Conservation (phyloP, 345 rosid genomes). For the Linum trigynum region DNA sequence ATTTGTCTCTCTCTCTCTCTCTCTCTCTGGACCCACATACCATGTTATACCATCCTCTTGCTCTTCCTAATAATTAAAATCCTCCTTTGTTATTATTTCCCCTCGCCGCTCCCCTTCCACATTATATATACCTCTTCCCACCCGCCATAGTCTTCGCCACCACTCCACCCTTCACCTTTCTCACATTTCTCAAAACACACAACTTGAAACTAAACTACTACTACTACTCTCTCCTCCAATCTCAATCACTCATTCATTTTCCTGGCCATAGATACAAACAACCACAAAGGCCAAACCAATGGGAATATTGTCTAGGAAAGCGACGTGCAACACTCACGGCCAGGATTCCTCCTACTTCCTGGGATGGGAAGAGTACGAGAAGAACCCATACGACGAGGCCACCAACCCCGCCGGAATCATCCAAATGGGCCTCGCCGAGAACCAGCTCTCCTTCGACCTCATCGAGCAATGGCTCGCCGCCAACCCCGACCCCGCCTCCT, state of each 20-base stretch:
- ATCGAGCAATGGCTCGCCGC: slow-evolving; percentile 61
- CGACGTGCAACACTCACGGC: slow-evolving; percentile 55
- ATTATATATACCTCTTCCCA: not conserved
- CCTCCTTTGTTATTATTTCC: not conserved
- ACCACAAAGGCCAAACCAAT: slow-evolving; percentile 18
- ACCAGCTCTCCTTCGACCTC: slow-evolving; percentile 67
- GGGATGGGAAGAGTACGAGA: slow-evolving; percentile 80
- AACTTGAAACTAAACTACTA: not conserved
- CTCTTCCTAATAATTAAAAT: not conserved
- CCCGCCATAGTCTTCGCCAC: slow-evolving; percentile 16
- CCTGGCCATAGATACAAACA: not conserved
- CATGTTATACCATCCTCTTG: not conserved
- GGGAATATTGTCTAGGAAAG: slow-evolving; percentile 58
- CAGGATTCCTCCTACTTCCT: slow-evolving; percentile 78
- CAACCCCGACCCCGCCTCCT: slow-evolving; percentile 54
- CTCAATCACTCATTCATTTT: not conserved
- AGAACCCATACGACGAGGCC: slow-evolving; percentile 55
- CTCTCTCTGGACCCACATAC: not conserved
- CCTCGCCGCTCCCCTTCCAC: not conserved
- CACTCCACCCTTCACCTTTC: slow-evolving; percentile 1
- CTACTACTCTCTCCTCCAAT: not conserved
- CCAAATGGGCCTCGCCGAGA: slow-evolving; percentile 84
- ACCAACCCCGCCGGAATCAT: slow-evolving; percentile 64
- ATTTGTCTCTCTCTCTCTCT: not conserved
- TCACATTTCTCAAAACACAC: not conserved